Percentiles rank a stretch among this genome's conserved stretches.
These are phyloP conservation scores for Candida pseudoglaebosa DNA, from an alignment of 805 yeast genomes.

Conservation along the genomic window DNA sequence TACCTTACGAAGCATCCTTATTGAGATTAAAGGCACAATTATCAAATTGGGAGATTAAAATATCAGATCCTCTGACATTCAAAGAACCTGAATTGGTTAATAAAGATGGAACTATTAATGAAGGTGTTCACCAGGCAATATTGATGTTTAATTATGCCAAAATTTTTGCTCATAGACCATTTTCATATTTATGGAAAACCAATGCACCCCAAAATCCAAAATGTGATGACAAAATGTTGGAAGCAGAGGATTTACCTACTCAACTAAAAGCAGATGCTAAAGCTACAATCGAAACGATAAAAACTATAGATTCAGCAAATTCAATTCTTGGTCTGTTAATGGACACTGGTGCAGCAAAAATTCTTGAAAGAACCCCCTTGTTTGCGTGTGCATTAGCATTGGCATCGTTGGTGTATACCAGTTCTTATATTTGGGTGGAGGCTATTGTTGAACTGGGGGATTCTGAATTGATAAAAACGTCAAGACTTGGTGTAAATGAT, in stretches of 20 bases:
- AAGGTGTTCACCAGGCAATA: slow-evolving; percentile 51
- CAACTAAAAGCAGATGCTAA: slow-evolving; percentile 33
- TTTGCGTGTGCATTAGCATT: slow-evolving; percentile 53
- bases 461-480: slow-evolving; percentile 10
- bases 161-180: slow-evolving; percentile 52
- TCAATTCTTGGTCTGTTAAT: slow-evolving; percentile 43
- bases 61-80: slow-evolving; percentile 19
- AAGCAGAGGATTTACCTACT: slow-evolving; percentile 11
- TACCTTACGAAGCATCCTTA: slow-evolving; percentile 31
- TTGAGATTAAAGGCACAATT: slow-evolving; percentile 42
- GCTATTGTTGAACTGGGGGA: slow-evolving; percentile 21
- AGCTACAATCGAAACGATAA: slow-evolving; percentile 49
- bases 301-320: slow-evolving; percentile 52
- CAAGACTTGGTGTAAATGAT: slow-evolving; percentile 25
- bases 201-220: slow-evolving; percentile 14
- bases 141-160: slow-evolving; percentile 48
- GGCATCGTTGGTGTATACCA: slow-evolving; percentile 48
- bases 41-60: slow-evolving; percentile 48
- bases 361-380: slow-evolving; percentile 45
- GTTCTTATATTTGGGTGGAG: slow-evolving; percentile 52
- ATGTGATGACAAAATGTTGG: slow-evolving; percentile 10
- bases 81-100: slow-evolving; percentile 31
- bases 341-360: slow-evolving; percentile 44
- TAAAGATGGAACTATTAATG: slow-evolving; percentile 44
- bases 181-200: slow-evolving; percentile 48